phyloP scores from a whole-genome alignment of 306 rosid genomes.

The Vigna unguiculata region DNA sequence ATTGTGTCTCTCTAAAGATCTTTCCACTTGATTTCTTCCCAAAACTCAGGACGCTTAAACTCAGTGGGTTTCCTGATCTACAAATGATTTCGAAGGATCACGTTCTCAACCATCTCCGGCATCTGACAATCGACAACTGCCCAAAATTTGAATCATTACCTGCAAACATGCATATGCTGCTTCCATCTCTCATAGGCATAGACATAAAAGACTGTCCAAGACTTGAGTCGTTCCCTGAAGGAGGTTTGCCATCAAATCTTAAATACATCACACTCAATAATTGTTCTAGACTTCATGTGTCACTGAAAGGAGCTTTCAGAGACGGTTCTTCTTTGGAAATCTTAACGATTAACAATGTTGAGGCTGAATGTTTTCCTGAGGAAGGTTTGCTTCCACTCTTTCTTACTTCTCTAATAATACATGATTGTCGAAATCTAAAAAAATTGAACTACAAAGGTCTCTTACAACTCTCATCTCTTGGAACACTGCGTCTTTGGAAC shows the following conservation, averaged over 20 bases:
- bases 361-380: no score
- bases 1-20: not conserved
- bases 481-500: no score
- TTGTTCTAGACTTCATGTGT: not conserved
- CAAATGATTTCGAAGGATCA: not conserved
- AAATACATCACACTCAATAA: not conserved
- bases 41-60: not conserved
- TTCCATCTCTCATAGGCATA: not conserved
- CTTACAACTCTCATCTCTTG: no score
- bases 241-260: not conserved
- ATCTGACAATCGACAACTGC: not conserved
- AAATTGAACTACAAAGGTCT: no score
- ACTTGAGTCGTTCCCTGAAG: not conserved
- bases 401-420: no score
- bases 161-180: no score
- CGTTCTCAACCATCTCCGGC: not conserved
- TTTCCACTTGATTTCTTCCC: not conserved
- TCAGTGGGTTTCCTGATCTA: not conserved
- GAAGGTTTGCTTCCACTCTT: no score
- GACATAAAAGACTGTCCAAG: not conserved
- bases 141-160: not conserved
- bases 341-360: no score
- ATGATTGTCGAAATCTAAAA: no score
- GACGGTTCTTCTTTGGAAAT: no score
- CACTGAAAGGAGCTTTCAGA: no score